Evolutionary conservation across 805 yeast genomes (phyloP).

Genomic region (Brettanomyces sp.): DNA sequence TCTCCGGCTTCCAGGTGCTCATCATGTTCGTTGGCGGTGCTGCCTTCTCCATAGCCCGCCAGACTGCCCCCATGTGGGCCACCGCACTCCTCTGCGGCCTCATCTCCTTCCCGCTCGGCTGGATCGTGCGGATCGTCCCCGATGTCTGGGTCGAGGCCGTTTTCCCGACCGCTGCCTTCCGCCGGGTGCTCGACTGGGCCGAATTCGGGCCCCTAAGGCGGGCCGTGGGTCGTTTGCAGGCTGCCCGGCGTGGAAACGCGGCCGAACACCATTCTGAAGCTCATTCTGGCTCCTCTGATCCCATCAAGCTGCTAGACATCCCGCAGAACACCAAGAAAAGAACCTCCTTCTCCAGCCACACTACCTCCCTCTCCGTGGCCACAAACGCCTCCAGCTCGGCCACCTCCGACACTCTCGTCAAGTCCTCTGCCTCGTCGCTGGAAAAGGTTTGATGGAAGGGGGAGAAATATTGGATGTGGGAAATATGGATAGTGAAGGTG

Average conservation of each 20-base stretch:
- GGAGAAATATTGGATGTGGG: too few species aligned
- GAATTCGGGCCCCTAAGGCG: slow-evolving; percentile 11
- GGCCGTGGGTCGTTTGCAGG: neutral
- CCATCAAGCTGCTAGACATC: too few species aligned
- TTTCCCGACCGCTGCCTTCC: slow-evolving; percentile 56
- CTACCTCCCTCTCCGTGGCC: neutral
- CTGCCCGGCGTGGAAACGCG: too few species aligned
- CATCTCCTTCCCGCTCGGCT: slow-evolving; percentile 73
- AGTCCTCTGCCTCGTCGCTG: neutral
- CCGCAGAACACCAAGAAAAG: too few species aligned
- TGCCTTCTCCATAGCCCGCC: slow-evolving; percentile 76
- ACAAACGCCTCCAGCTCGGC: neutral
- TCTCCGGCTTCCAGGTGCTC: slow-evolving; percentile 76
- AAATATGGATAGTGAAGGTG: too few species aligned
- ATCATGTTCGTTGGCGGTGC: slow-evolving; percentile 98
- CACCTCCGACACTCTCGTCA: neutral
- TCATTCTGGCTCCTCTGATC: neutral
- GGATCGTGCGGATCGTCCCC: slow-evolving; percentile 69
- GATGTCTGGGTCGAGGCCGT: slow-evolving; percentile 59
- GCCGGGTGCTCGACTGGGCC: slow-evolving; percentile 13
- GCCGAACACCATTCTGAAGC: neutral
- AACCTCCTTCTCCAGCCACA: neutral
- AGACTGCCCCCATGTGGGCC: slow-evolving; percentile 84
- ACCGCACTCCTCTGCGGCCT: slow-evolving; percentile 77
- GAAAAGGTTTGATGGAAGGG: neutral